Base-by-base conservation (phyloP, 208 protist species). In the Leishmania arabica region DNA sequence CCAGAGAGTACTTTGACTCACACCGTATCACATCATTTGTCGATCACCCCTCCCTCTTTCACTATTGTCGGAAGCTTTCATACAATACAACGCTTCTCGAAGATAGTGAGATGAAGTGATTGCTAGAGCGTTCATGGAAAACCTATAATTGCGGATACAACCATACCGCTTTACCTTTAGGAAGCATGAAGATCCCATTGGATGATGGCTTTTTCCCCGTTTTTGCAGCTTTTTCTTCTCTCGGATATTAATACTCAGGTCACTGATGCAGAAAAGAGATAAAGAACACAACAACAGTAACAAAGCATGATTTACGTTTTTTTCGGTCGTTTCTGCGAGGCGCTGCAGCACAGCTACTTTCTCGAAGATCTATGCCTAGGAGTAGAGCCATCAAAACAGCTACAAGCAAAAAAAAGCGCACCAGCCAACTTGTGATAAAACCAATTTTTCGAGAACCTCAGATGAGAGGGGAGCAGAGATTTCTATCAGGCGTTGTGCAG, bases 401-500 rank as follows among this genome's bases (percentile, higher is more conserved):
- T 27, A 31, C 19, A 64, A 31, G 1, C 19, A 62, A 11, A 66
- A 37, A 37, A 66, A 66, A 19, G 2, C 0, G 60, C 6, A 7
- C 11, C 24, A 17, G 11, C 0, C 0, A 1, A 40, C 0, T 66
- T 31, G 4, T 9, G 9, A 45, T 45, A n/a, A 71, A 47, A 42
- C 5, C 24, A 24, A 40, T 31, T 15, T 5, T 66, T 0, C n/a
- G 11, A 37, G 0, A 37, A 3, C 2, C 13, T 66, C 9, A 37
- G 11, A 66, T 2, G 9, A 37, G 3, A 37, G n/a, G 3, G 13
- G n/a, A 66, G 60, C 0, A 1, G 9, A 37, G 3, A 31, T 49
- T 73, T 78, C 40, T 8, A 54, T 65, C 47, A 74, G 53, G 77
- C 5, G 37, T 56, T 80, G 0, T 78, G 66, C 5, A 85, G 3